phyloP scores from a whole-genome alignment of 2,329 filamentous ascomycete genomes.

The Gnomoniopsis smithogilvyi region DNA sequence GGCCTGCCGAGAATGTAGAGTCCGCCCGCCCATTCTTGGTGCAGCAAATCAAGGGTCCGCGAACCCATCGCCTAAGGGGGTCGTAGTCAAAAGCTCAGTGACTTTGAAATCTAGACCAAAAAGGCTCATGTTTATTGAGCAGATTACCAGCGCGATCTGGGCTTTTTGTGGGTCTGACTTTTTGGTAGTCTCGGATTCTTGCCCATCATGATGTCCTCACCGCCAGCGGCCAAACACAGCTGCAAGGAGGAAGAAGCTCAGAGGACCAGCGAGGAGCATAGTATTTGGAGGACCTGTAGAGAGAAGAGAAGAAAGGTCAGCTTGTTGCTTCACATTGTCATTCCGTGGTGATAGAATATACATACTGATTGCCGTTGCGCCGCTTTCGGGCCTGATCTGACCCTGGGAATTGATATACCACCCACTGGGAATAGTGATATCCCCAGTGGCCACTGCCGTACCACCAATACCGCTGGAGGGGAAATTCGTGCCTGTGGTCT shows the following conservation, averaged over 20 bases:
- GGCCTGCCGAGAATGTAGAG: no score
- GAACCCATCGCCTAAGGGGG: neutral
- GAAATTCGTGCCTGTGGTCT: slow-evolving; percentile 63
- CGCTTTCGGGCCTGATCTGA: slow-evolving; percentile 69
- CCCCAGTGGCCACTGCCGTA: slow-evolving; percentile 49
- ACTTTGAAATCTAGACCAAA: neutral
- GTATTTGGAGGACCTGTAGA: slow-evolving; percentile 39
- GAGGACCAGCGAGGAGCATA: slow-evolving; percentile 44
- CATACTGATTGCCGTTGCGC: slow-evolving; percentile 56
- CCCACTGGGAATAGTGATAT: slow-evolving; percentile 64
- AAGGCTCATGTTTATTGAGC: neutral
- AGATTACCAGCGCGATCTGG: neutral
- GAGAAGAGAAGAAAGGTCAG: neutral
- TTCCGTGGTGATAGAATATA: slow-evolving; percentile 8
- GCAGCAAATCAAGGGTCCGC: neutral
- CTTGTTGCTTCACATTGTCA: neutral
- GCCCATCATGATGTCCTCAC: slow-evolving; percentile 41
- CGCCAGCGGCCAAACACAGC: slow-evolving; percentile 31
- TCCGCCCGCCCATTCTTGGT: no score
- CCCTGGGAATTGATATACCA: slow-evolving; percentile 78
- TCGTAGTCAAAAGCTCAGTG: neutral
- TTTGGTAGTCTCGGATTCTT: neutral
- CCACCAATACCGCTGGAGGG: slow-evolving; percentile 67
- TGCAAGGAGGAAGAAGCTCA: slow-evolving; percentile 40
- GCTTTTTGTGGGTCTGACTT: neutral